Evolutionary conservation across 129 eudicot species (phyloP), one percentile per base, ranked within the genome.

Genomic region (Arctium minus): DNA sequence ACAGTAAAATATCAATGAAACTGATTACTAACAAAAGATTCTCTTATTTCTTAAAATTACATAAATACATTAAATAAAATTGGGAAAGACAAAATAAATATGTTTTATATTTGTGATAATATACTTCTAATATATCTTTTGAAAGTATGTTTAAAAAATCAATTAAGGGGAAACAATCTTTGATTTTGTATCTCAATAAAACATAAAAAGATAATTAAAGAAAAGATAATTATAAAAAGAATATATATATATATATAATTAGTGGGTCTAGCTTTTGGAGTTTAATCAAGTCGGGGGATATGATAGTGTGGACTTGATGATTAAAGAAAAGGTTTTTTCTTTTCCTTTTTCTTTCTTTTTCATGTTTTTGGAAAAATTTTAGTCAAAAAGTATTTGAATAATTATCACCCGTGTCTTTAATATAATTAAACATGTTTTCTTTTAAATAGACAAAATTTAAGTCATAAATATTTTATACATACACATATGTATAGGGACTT

Each of bases 221-320:
- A 56, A 56, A 56, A 56, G 65, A 3, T 60, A 60, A n/a, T n/a
- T 60, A 60, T 60, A 60, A 60, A 17, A 53, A 27, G 17, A 53
- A 53, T 53, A 53, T 15, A 11, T 70, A 53, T 15, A 11, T 70
- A 1, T 1, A 10, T 46, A 10, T 46, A 46, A 46, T 31, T 70
- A 4, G 74, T 70, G 74, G 74, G 74, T 32, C n/a, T 35, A 32
- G 10, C 17, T 12, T 22, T 70, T 31, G 39, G 40, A 70, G 74
- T 70, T 70, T 35, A 70, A 70, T 36, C 42, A 33, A 36, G 75
- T 72, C 40, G 70, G 70, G 80, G 64, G 12, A 32, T 50, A 76
- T 76, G 70, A 76, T 50, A 33, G 36, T 76, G 40, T 75, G 17
- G 71, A 76, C 80, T 76, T 76, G 46, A 76, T 76, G 44, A 76